Conservation (phyloP, 768 basidiomycete genomes). For the Dentipellis sp. region DNA sequence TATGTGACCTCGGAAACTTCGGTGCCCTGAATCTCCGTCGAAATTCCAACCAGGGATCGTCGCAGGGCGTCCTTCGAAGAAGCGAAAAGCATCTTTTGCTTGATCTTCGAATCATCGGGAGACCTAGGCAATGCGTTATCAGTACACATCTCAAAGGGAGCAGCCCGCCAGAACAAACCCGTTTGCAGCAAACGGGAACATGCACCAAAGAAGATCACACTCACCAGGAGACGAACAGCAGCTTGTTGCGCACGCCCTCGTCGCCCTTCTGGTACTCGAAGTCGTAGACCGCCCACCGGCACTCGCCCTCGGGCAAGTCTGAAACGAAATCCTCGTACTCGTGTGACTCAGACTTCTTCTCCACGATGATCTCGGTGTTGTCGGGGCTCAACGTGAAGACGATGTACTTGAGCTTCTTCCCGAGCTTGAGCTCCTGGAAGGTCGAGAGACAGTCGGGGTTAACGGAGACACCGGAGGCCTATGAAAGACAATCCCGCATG, state of each 20-base stretch:
- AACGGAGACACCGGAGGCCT: constrained; percentile 65
- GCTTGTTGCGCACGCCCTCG: constrained; percentile 78
- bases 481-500: neutral
- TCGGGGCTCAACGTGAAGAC: constrained; percentile 58
- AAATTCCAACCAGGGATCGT: constrained; percentile 64
- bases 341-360: constrained; percentile 42
- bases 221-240: constrained; percentile 79
- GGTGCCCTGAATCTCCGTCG: constrained; percentile 79
- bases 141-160: neutral
- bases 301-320: constrained; percentile 65
- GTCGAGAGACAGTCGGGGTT: constrained; percentile 44
- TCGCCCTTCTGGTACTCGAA: constrained; percentile 72
- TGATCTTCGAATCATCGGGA: constrained; percentile 78
- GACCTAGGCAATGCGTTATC: constrained; percentile 42
- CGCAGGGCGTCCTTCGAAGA: constrained; percentile 79
- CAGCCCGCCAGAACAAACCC: neutral
- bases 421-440: constrained; percentile 67
- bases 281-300: constrained; percentile 91
- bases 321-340: constrained; percentile 67
- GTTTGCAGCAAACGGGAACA: too few species aligned
- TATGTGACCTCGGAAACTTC: constrained; percentile 65
- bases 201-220: neutral
- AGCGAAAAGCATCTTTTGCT: constrained; percentile 89
- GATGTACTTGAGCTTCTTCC: constrained; percentile 76
- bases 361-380: constrained; percentile 68